These are phyloP conservation scores for Solanum hybrid DNA, from an alignment of 305 asterid species.

Conservation along the genomic window DNA sequence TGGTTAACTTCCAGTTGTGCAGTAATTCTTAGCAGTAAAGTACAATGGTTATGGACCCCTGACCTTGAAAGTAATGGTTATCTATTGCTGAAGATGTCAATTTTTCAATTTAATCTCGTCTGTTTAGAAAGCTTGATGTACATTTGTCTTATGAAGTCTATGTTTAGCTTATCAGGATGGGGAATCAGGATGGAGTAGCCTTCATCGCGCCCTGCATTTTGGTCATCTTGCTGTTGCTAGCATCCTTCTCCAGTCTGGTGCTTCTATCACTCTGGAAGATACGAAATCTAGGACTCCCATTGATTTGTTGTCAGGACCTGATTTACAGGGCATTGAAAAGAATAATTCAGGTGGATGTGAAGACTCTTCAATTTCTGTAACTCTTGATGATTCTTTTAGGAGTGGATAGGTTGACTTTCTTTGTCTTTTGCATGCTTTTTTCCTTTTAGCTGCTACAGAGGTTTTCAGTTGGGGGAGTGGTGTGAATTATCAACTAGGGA, in stretches of 20 bases:
- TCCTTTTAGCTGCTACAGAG: conserved; percentile 62
- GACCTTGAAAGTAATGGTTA: neutral
- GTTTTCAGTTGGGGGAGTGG: conserved; percentile 99
- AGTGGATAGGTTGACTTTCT: neutral
- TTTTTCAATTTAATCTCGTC: neutral
- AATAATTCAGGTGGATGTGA: conserved; percentile 41
- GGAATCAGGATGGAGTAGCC: conserved; percentile 98
- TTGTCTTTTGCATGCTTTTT: conserved; percentile 8
- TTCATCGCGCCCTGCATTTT: conserved; percentile 90
- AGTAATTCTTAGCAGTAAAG: neutral
- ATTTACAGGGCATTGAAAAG: conserved; percentile 49
- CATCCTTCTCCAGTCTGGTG: conserved; percentile 71
- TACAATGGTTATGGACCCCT: neutral
- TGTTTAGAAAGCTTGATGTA: neutral
- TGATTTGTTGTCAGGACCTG: conserved; percentile 94
- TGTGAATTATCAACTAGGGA: conserved; percentile 96
- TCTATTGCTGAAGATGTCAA: neutral
- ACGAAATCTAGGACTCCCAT: conserved; percentile 71
- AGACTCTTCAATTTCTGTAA: neutral
- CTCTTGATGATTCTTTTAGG: neutral
- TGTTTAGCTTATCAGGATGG: conserved; percentile 55
- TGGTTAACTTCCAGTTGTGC: neutral
- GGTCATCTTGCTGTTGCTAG: conserved; percentile 92
- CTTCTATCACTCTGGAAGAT: conserved; percentile 74
- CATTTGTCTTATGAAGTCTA: neutral